Conservation (phyloP, 2,329 filamentous ascomycete species). For the Graphium sp. region DNA sequence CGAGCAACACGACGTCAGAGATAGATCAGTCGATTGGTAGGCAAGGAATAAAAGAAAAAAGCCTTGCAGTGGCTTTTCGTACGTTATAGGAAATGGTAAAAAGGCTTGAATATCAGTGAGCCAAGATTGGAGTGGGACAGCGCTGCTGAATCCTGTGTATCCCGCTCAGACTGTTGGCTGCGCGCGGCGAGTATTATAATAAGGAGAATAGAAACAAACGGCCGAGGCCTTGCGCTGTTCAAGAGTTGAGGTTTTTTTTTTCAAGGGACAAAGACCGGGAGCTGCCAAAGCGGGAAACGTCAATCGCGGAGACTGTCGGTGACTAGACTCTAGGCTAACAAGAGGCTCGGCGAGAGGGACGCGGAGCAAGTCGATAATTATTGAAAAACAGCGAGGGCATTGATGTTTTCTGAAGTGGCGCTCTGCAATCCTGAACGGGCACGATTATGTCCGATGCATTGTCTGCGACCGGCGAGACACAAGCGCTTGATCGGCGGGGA, state of each 20-base stretch:
- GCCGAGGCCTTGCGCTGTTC: background rate
- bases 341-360: too few species aligned
- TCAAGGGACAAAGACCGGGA: background rate
- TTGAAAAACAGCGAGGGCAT: too few species aligned
- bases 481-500: too few species aligned
- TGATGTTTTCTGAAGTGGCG: background rate
- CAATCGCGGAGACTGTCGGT: too few species aligned
- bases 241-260: too few species aligned
- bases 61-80: background rate
- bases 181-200: background rate
- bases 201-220: background rate
- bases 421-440: background rate
- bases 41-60: background rate
- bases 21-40: background rate
- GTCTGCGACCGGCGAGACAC: too few species aligned
- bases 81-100: background rate
- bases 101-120: background rate
- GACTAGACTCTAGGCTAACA: too few species aligned
- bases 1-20: too few species aligned
- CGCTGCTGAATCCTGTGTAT: slow-evolving; percentile 4
- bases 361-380: too few species aligned
- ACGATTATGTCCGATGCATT: slow-evolving; percentile 1
- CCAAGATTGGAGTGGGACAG: slow-evolving; percentile 1
- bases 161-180: background rate
- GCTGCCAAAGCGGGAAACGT: background rate